Percentiles rank a stretch among this genome's conserved stretches.
Conservation (phyloP, 257 asterid genomes). For the Primulina huaijiensis region DNA sequence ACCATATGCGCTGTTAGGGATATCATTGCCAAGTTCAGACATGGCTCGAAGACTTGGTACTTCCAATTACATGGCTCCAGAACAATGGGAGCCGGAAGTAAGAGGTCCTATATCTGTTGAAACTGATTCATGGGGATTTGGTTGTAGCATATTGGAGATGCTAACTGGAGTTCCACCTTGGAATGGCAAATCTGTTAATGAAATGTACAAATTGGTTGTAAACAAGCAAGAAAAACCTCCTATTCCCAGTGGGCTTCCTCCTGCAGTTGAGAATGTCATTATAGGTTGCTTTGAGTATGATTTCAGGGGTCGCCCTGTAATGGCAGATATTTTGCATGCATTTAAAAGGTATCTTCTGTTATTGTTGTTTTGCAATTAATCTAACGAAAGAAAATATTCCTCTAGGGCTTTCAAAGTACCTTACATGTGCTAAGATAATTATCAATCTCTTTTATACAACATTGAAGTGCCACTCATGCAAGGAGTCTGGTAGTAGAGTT, state of each 20-base stretch:
- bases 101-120: slow-evolving; percentile 82
- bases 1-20: slow-evolving; percentile 57
- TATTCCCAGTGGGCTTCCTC: slow-evolving; percentile 82
- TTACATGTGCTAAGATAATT: not conserved
- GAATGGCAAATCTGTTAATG: slow-evolving; percentile 75
- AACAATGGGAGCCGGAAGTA: slow-evolving; percentile 89
- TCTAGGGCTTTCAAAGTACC: not conserved
- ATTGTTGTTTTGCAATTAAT: not conserved
- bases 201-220: slow-evolving; percentile 64
- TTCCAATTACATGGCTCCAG: slow-evolving; percentile 94
- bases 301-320: slow-evolving; percentile 75
- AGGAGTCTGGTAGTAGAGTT: not conserved
- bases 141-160: slow-evolving; percentile 87
- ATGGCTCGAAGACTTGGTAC: slow-evolving; percentile 67
- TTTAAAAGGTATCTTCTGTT: slow-evolving; percentile 55
- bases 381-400: not conserved
- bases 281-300: slow-evolving; percentile 87
- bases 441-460: not conserved
- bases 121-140: slow-evolving; percentile 96
- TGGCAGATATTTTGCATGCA: slow-evolving; percentile 74
- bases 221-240: slow-evolving; percentile 65
- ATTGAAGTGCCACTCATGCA: not conserved
- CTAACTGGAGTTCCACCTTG: slow-evolving; percentile 81
- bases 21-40: slow-evolving; percentile 54
- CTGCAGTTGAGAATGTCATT: slow-evolving; percentile 70